Conservation (phyloP, 805 yeast genomes). For the Wickerhamomyces ciferrii region DNA sequence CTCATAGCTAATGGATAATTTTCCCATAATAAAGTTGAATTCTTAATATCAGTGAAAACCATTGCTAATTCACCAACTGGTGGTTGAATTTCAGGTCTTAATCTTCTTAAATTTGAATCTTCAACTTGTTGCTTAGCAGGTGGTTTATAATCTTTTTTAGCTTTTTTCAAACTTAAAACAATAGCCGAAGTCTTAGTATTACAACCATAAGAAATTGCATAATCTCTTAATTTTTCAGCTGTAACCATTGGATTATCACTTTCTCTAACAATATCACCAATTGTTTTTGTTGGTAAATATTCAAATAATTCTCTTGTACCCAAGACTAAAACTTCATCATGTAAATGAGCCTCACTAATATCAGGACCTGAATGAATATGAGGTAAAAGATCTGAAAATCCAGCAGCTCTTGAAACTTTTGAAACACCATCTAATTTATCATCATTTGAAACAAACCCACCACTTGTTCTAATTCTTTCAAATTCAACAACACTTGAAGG, state of each 20-base stretch:
- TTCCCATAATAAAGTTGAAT: slow-evolving; percentile 93
- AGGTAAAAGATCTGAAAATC: slow-evolving; percentile 80
- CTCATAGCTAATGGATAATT: slow-evolving; percentile 90
- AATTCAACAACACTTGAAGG: slow-evolving; percentile 76
- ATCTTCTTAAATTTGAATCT: slow-evolving; percentile 74
- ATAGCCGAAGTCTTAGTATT: slow-evolving; percentile 73
- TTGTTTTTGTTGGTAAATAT: slow-evolving; percentile 71
- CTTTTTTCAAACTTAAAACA: slow-evolving; percentile 66
- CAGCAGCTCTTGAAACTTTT: slow-evolving; percentile 86
- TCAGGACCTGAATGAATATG: slow-evolving; percentile 88
- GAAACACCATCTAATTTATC: slow-evolving; percentile 82
- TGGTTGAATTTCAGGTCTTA: slow-evolving; percentile 88
- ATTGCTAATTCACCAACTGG: slow-evolving; percentile 93
- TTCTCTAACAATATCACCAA: slow-evolving; percentile 84
- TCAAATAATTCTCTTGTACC: slow-evolving; percentile 89
- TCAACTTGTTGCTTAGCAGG: slow-evolving; percentile 50
- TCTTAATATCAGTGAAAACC: slow-evolving; percentile 96
- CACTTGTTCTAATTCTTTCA: slow-evolving; percentile 84
- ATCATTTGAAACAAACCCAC: slow-evolving; percentile 83
- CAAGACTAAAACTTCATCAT: slow-evolving; percentile 81
- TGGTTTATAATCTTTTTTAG: slow-evolving; percentile 25
- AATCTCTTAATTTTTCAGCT: slow-evolving; percentile 89
- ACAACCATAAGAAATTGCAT: slow-evolving; percentile 90
- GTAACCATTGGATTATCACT: slow-evolving; percentile 83
- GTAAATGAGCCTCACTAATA: slow-evolving; percentile 52